Conservation (phyloP, 352 stramenopile genomes). For the Phytophthora capsici region DNA sequence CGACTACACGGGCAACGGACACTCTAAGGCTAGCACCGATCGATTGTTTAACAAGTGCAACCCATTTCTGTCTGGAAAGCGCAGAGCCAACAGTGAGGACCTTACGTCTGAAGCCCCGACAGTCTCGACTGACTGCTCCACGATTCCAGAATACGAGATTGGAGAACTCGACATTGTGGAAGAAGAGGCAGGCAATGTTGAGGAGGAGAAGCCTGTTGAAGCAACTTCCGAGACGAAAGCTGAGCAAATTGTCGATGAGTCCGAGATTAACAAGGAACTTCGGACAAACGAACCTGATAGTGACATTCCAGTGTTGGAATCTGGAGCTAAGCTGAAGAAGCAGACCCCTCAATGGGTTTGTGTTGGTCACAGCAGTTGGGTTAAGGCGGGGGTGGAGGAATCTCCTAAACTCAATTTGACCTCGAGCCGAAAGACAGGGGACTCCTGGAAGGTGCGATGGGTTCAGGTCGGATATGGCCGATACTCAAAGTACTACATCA, state of each 20-base stretch:
- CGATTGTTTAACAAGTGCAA: slow-evolving; percentile 43
- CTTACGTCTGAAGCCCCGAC: slow-evolving; percentile 33
- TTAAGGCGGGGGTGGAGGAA: slow-evolving; percentile 4
- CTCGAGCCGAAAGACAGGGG: slow-evolving; percentile 1
- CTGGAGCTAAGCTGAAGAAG: neutral
- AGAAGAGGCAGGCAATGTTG: slow-evolving; percentile 8
- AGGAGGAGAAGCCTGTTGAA: slow-evolving; percentile 1
- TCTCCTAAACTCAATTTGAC: neutral
- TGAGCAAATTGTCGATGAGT: neutral
- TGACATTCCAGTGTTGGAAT: neutral
- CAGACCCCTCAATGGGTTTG: slow-evolving; percentile 18
- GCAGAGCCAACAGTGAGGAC: slow-evolving; percentile 29
- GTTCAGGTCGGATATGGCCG: slow-evolving; percentile 21
- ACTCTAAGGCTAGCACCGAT: slow-evolving; percentile 22
- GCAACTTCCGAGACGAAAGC: neutral
- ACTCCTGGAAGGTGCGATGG: slow-evolving; percentile 14
- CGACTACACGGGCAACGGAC: slow-evolving; percentile 16
- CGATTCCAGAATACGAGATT: slow-evolving; percentile 18
- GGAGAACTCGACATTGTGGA: slow-evolving; percentile 23
- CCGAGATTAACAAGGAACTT: neutral
- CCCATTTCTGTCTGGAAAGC: slow-evolving; percentile 38
- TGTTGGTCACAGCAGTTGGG: slow-evolving; percentile 24
- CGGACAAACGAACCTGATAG: neutral
- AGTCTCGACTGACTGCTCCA: slow-evolving; percentile 34
- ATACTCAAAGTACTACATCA: slow-evolving; percentile 27